A percentile compares a stretch with the other conserved stretches of the same genome.
Evolutionary conservation across 176 grass and related monocot genomes (phyloP).

Genomic region (Coix lacrymajobi): DNA sequence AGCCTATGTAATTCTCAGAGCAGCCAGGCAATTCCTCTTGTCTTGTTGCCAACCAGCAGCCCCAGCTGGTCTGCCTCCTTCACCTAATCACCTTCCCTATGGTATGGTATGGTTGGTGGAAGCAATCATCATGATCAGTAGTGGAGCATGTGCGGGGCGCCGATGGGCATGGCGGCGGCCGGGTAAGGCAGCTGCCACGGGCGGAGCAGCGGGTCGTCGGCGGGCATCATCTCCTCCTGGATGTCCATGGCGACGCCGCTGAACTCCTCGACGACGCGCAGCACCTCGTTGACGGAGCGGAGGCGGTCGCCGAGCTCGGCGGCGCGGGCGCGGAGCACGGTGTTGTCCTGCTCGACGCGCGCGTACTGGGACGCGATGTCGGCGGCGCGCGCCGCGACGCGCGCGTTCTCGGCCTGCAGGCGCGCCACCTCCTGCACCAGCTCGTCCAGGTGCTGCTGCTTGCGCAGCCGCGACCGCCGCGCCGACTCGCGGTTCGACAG

Average conservation of each 20-base stretch:
- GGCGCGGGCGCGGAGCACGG: conserved; percentile 51
- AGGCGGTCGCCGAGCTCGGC: conserved; percentile 63
- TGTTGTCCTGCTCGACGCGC: conserved; percentile 65
- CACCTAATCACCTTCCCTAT: no score
- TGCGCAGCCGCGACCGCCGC: conserved; percentile 75
- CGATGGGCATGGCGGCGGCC: conserved; percentile 54
- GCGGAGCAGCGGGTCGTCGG: conserved; percentile 61
- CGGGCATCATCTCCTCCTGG: conserved; percentile 39
- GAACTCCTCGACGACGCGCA: conserved; percentile 65
- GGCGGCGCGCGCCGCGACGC: conserved; percentile 33
- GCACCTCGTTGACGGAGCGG: conserved; percentile 73
- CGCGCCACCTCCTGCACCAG: conserved; percentile 61
- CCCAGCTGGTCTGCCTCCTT: no score
- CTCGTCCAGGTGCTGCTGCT: conserved; percentile 91
- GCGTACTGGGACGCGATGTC: conserved; percentile 42
- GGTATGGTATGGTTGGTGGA: background rate
- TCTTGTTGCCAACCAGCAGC: conserved; percentile 8
- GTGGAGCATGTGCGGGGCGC: conserved; percentile 53
- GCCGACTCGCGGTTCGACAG: conserved; percentile 95
- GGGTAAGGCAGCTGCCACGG: conserved; percentile 67
- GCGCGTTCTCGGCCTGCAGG: conserved; percentile 69
- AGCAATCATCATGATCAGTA: conserved; percentile 11
- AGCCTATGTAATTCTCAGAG: conserved; percentile 17
- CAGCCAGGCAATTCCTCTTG: background rate
- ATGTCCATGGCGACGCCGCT: conserved; percentile 90